phyloP scores from a whole-genome alignment of 2,329 filamentous ascomycete genomes.

The Cordyceps farinosa region DNA sequence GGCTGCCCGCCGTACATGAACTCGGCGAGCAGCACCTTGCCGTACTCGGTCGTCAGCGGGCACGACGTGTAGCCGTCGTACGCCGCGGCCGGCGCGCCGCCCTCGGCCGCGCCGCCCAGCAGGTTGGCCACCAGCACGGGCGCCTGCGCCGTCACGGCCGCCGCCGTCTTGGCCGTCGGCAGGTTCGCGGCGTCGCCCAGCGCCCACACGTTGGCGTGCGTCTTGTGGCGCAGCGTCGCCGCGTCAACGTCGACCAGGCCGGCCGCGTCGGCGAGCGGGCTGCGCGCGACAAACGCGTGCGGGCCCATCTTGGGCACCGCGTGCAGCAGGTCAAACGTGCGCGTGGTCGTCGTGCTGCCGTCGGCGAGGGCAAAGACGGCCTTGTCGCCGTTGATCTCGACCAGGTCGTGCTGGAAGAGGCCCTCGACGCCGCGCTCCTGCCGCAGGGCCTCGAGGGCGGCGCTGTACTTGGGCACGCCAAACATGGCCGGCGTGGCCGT shows the following conservation, averaged over 20 bases:
- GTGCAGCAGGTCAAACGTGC: slow-evolving; percentile 53
- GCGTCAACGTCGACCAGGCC: slow-evolving; percentile 58
- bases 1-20: slow-evolving; percentile 62
- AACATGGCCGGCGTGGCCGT: slow-evolving; percentile 57
- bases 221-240: slow-evolving; percentile 49
- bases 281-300: slow-evolving; percentile 51
- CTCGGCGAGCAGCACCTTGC: slow-evolving; percentile 61
- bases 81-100: slow-evolving; percentile 35
- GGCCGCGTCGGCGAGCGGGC: slow-evolving; percentile 49
- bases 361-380: slow-evolving; percentile 43
- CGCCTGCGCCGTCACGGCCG: slow-evolving; percentile 49
- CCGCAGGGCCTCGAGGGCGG: slow-evolving; percentile 50
- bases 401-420: slow-evolving; percentile 55
- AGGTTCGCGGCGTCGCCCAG: slow-evolving; percentile 56
- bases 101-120: slow-evolving; percentile 40
- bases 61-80: slow-evolving; percentile 58
- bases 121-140: slow-evolving; percentile 50
- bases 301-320: slow-evolving; percentile 58
- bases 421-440: slow-evolving; percentile 54
- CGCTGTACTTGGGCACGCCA: slow-evolving; percentile 57
- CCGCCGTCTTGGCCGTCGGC: slow-evolving; percentile 55
- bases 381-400: slow-evolving; percentile 49
- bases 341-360: slow-evolving; percentile 38
- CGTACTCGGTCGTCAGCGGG: slow-evolving; percentile 53
- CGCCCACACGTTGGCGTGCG: slow-evolving; percentile 56